Base-by-base conservation (phyloP, 2,329 filamentous ascomycete species). In the Diaporthe ilicicola region DNA sequence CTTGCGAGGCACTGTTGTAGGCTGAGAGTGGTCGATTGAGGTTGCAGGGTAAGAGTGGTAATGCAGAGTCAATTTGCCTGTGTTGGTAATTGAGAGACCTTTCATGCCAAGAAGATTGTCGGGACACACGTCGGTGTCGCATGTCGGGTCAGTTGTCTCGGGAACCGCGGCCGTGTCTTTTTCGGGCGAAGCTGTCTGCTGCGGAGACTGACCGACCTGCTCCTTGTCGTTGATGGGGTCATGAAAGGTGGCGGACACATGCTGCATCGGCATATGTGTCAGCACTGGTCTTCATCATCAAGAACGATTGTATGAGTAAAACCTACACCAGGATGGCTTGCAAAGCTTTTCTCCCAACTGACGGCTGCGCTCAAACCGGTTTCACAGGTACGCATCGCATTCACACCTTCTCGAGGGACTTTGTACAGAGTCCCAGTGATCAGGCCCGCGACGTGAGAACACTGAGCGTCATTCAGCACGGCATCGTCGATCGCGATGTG, bases 401-500 rank as follows among this genome's bases (percentile, higher is more conserved):
- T 67, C 0, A 67, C 65, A 8, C 51, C 51, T 8, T 56, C 65
- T 0, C 51, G 65, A 1, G 65, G 65, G 5, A 7, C 44, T 4
- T 67, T 34, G 39, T 67, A 2, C 12, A 67, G 12, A 19, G 65
- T 67, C 29, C 65, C 65, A 1, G 15, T 24, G n/a, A 67, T n/a
- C 15, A 67, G 17, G 6, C 51, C 7, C 1, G 65, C 65, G 15
- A 67, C 19, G 7, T 67, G 65, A 2, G 65, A 67, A n/a, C 65
- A 67, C 4, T 48, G 65, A 4, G 65, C 65, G n/a, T 67, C 65
- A 15, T 44, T 48, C 4, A 48, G 9, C 1, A 37, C 29, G 1
- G 65, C 65, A 53, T 67, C 65, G 5, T 67, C 65, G 5, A 46
- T 56, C 8, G 39, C 3, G n/a, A 67, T 13, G 9, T 67, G 51